Base-by-base conservation (phyloP, 176 grass and related monocot species). In the Eragrostis curvula region DNA sequence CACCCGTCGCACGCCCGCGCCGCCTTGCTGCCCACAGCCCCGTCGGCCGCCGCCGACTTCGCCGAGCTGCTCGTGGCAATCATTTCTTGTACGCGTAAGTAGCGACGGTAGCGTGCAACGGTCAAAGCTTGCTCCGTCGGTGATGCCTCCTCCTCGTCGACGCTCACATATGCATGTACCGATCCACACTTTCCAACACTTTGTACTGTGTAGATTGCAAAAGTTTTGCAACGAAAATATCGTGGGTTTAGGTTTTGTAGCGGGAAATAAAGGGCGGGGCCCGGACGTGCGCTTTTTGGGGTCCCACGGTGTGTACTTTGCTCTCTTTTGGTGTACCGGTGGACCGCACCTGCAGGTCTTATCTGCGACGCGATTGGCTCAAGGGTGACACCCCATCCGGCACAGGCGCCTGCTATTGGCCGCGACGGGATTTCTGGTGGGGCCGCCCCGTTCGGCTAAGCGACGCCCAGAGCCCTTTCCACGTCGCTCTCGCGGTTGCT, bases 1-100 rank as follows among this genome's bases (percentile, higher is more conserved):
- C 96, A 98, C 1, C 90, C 90, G 51, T 98, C 92, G 49, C 96
- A 98, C 25, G 96, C 90, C 39, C 96, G 79, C 8, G 92, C 90
- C 16, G 82, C 66, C 92, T 95, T 98, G 58, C 87, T 80, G 6
- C 86, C 88, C 68, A 95, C 44, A 3, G 61, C 90, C 1, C 64
- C 90, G 9, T 74, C 89, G 42, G 52, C 84, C 48, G 45, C 15
- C 71, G 71, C 71, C 32, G 51, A 15, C 70, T 84, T 85, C 81
- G 86, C 85, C 45, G 66, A 55, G 86, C 79, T 64, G 72, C 78
- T 86, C 82, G 92, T 93, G 59, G 52, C 48, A 81, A 73, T 66
- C 83, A 75, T 63, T 15, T 43, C 80, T 45, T 9, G 8, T 27
- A 12, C 5, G 3, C 11, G 42, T 18, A 11, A 5, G n/a, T n/a